Percentiles rank a stretch among this genome's conserved stretches.
phyloP scores from a whole-genome alignment of 2,329 filamentous ascomycete genomes.

The Clonostachys solani region DNA sequence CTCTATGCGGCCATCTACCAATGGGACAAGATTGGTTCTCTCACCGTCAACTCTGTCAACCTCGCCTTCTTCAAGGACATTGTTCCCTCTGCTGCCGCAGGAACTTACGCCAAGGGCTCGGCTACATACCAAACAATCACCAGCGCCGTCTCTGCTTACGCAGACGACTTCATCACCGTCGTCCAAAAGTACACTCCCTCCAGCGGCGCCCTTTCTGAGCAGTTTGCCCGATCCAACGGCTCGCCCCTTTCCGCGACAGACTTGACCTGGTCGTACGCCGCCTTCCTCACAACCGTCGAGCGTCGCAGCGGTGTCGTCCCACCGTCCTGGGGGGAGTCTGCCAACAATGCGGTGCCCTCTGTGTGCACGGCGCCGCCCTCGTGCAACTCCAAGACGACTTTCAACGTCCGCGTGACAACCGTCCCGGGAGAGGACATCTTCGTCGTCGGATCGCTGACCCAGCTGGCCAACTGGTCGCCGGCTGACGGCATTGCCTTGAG shows the following conservation, averaged over 20 bases:
- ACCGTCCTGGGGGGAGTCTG: constrained; percentile 43
- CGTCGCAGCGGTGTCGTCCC: constrained; percentile 53
- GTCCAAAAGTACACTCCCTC: constrained; percentile 57
- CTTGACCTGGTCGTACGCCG: constrained; percentile 71
- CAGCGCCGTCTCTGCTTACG: constrained; percentile 51
- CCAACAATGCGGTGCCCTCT: not conserved
- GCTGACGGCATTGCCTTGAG: constrained; percentile 49
- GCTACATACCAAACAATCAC: constrained; percentile 50
- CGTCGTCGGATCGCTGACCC: constrained; percentile 52
- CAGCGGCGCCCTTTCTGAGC: constrained; percentile 64
- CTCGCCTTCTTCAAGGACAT: constrained; percentile 70
- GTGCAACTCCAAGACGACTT: constrained; percentile 40
- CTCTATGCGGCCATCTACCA: constrained; percentile 73
- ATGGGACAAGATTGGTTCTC: constrained; percentile 59
- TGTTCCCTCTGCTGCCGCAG: constrained; percentile 48
- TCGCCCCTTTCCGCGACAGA: constrained; percentile 58
- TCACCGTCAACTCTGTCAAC: constrained; percentile 61
- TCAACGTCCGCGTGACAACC: constrained; percentile 55
- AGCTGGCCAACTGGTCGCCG: constrained; percentile 61
- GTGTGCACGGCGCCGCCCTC: constrained; percentile 10
- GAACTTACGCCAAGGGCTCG: constrained; percentile 53
- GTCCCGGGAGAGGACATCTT: constrained; percentile 60
- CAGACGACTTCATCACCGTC: constrained; percentile 57
- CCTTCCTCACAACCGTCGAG: constrained; percentile 60
- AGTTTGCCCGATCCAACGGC: constrained; percentile 53